Evolutionary conservation across 1,284 basidiomycete genomes (phyloP).

Genomic region (Cryptococcus deneoformans): DNA sequence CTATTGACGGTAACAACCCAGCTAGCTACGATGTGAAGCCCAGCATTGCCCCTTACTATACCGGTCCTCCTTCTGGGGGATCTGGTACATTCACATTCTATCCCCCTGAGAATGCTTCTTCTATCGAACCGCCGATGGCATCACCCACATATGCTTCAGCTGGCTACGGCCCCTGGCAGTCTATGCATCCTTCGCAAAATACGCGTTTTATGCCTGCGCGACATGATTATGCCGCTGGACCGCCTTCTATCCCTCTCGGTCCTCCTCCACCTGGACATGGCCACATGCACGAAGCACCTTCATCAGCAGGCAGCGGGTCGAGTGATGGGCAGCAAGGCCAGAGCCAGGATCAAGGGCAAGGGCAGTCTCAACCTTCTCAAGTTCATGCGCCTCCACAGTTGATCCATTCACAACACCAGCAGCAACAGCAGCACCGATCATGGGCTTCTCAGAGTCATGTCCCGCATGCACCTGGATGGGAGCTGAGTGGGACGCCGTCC

Average conservation of each 20-base stretch:
- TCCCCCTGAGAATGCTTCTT: background rate
- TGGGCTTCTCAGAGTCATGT: background rate
- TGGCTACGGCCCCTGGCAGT: slow-evolving; percentile 1
- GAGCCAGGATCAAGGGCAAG: background rate
- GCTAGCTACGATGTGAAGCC: slow-evolving; percentile 15
- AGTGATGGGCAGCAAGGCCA: background rate
- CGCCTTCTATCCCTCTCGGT: background rate
- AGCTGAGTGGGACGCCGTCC: background rate
- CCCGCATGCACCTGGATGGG: slow-evolving; percentile 4
- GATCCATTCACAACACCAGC: background rate
- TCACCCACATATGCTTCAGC: slow-evolving; percentile 5
- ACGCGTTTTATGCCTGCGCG: slow-evolving; percentile 6
- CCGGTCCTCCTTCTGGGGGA: slow-evolving; percentile 12
- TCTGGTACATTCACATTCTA: slow-evolving; percentile 4
- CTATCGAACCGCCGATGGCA: slow-evolving; percentile 2
- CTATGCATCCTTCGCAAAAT: background rate
- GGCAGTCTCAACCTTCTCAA: background rate
- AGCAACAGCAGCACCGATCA: background rate
- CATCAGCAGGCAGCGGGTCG: slow-evolving; percentile 10
- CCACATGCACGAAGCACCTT: slow-evolving; percentile 3
- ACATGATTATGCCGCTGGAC: background rate
- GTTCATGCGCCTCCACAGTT: background rate
- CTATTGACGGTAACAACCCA: background rate
- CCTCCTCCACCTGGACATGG: background rate
- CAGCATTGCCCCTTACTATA: slow-evolving; percentile 7